These are phyloP conservation scores for Colletotrichum sp. DNA, from an alignment of 2,329 filamentous ascomycete genomes.

Conservation along the genomic window DNA sequence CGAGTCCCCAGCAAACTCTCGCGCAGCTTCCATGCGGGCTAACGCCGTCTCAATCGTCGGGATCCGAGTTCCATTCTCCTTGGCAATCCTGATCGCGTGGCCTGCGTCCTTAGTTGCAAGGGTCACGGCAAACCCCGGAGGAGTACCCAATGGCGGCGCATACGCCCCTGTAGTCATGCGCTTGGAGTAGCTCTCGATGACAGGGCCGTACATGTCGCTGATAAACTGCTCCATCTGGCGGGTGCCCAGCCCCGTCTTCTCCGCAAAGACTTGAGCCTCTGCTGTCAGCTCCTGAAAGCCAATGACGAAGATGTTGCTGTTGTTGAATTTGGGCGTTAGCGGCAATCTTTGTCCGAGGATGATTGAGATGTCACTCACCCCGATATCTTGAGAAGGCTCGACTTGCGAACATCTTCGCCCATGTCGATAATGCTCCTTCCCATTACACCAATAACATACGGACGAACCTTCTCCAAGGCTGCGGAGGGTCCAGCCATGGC, in stretches of 20 bases:
- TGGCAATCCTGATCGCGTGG: conserved; percentile 8
- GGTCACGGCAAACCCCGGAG: conserved; percentile 9
- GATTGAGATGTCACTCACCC: conserved; percentile 27
- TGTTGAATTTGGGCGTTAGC: background rate
- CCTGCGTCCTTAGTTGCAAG: conserved; percentile 13
- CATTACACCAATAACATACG: conserved; percentile 45
- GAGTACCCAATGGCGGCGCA: conserved; percentile 23
- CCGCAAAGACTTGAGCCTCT: conserved; percentile 34
- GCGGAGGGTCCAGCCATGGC: conserved; percentile 40
- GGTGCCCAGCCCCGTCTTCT: conserved; percentile 30
- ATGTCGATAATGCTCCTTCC: conserved; percentile 41
- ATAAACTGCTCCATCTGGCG: conserved; percentile 30
- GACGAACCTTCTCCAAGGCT: conserved; percentile 36
- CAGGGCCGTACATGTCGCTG: conserved; percentile 31
- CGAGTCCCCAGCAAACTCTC: conserved; percentile 8
- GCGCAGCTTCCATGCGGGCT: conserved; percentile 4
- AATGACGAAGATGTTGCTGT: conserved; percentile 38
- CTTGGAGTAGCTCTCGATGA: conserved; percentile 30
- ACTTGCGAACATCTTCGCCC: conserved; percentile 43
- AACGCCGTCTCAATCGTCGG: conserved; percentile 12
- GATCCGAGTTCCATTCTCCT: background rate
- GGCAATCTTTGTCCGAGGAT: background rate
- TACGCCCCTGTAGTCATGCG: conserved; percentile 31
- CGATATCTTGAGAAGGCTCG: conserved; percentile 46
- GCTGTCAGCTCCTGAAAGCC: conserved; percentile 29